Conservation (phyloP, 2,329 filamentous ascomycete genomes). For the Alternaria alternata region DNA sequence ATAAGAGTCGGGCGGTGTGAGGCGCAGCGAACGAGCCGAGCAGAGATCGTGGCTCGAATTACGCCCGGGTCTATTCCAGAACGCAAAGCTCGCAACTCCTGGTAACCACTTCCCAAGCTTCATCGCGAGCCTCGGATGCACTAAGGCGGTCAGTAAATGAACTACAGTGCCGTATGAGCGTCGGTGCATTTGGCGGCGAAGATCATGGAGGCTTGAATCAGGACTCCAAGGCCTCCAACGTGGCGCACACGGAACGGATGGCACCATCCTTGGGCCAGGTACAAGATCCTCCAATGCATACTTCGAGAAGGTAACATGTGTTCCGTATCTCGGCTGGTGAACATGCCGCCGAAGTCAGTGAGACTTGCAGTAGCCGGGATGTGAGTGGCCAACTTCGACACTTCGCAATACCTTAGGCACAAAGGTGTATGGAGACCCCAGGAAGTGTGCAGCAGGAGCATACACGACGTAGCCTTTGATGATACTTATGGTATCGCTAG, state of each 20-base stretch:
- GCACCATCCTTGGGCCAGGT: not conserved
- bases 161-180: not conserved
- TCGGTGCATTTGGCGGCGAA: slow-evolving; percentile 1
- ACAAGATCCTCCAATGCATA: not conserved
- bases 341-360: not conserved
- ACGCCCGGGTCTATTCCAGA: not conserved
- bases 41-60: not conserved
- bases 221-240: slow-evolving; percentile 16
- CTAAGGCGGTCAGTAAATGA: not conserved
- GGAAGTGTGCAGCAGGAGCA: too few relatives aligned
- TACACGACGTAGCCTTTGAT: not conserved
- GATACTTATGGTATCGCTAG: not conserved
- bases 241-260: slow-evolving; percentile 10
- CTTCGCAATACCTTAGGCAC: not conserved
- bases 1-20: not conserved
- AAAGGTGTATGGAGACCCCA: not conserved
- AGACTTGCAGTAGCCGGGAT: not conserved
- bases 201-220: slow-evolving; percentile 7
- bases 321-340: not conserved
- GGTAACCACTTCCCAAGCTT: not conserved
- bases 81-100: not conserved
- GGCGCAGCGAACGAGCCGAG: not conserved
- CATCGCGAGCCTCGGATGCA: not conserved
- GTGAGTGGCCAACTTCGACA: slow-evolving; percentile 5
- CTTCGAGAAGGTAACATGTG: not conserved